Evolutionary conservation across 257 asterid genomes (phyloP).

Genomic region (Salvia miltiorrhiza): DNA sequence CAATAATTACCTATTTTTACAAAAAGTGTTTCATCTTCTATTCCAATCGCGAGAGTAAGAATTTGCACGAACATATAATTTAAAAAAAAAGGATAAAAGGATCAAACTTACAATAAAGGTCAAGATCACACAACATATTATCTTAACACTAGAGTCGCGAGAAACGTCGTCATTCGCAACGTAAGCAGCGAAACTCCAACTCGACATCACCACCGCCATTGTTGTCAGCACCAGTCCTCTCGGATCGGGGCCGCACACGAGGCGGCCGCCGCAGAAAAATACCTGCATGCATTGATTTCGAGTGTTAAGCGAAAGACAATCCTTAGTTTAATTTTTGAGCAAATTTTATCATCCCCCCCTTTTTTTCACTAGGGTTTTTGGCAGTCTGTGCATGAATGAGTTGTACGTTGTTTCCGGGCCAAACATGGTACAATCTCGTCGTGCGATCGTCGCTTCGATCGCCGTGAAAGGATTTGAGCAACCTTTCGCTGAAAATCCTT

Average conservation of each 20-base stretch:
- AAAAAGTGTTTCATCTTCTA: too few species aligned
- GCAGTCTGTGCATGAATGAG: neutral
- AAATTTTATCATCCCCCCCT: neutral
- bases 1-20: too few species aligned
- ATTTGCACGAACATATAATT: neutral
- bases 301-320: neutral
- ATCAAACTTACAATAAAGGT: neutral
- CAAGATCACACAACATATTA: neutral
- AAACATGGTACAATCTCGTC: conserved; percentile 33
- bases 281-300: conserved; percentile 10
- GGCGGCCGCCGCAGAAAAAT: conserved; percentile 9
- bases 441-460: neutral
- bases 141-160: neutral
- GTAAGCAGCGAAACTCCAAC: conserved; percentile 21
- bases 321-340: neutral
- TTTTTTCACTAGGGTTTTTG: neutral
- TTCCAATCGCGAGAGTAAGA: too few species aligned
- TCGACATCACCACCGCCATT: conserved; percentile 5
- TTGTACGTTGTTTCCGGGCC: conserved; percentile 37
- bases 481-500: conserved; percentile 4
- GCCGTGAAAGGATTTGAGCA: neutral
- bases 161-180: conserved; percentile 4
- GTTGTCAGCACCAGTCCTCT: conserved; percentile 15
- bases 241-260: conserved; percentile 15
- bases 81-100: neutral